Conservation (phyloP, 352 stramenopile genomes). For the Globisporangium spiculum region DNA sequence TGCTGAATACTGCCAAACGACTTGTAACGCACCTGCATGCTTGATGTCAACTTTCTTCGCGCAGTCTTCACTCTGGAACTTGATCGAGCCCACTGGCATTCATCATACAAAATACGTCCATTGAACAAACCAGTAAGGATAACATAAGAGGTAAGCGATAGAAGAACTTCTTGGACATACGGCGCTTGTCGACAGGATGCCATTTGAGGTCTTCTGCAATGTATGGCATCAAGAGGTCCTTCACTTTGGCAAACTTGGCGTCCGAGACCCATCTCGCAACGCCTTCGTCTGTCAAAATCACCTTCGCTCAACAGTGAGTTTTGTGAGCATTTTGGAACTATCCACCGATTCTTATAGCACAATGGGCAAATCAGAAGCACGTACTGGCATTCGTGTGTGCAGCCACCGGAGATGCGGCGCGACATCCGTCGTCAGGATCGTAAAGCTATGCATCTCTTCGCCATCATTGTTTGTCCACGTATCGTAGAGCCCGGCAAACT, state of each 20-base stretch:
- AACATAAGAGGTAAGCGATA: too few species aligned
- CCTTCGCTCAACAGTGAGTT: conserved; percentile 24
- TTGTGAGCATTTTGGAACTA: not conserved
- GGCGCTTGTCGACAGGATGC: conserved; percentile 75
- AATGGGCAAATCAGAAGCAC: not conserved
- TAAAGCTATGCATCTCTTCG: conserved; percentile 77
- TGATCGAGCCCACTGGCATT: conserved; percentile 57
- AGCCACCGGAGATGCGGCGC: conserved; percentile 72
- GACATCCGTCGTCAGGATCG: conserved; percentile 83
- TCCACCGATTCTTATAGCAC: not conserved
- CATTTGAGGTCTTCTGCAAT: conserved; percentile 52
- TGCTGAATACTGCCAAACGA: too few species aligned
- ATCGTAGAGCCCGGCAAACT: conserved; percentile 88
- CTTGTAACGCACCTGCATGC: conserved; percentile 40
- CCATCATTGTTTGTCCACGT: conserved; percentile 66
- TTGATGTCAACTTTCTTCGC: conserved; percentile 76
- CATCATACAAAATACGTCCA: not conserved
- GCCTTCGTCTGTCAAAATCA: conserved; percentile 68
- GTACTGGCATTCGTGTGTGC: conserved; percentile 84
- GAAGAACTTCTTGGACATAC: conserved; percentile 20
- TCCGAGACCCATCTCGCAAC: conserved; percentile 62
- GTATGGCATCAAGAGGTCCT: conserved; percentile 55
- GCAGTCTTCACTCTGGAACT: conserved; percentile 76
- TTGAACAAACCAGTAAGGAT: not conserved
- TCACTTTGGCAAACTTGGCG: conserved; percentile 54